Evolutionary conservation across 495 filamentous ascomycete species (phyloP).

Genomic region (Venustampulla echinocandica): DNA sequence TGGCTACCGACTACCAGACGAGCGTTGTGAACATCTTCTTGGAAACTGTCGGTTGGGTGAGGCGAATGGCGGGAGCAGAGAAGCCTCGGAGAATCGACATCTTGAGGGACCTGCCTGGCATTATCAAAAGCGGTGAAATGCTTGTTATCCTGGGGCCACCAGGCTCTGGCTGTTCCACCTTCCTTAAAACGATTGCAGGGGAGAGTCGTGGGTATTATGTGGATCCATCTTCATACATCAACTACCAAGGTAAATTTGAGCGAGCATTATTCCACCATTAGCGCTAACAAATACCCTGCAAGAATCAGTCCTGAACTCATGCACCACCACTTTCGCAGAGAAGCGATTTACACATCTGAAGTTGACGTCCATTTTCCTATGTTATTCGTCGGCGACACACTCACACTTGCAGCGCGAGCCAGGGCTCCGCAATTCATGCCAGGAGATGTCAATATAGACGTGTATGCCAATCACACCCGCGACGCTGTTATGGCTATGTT

Average conservation of each 20-base stretch:
- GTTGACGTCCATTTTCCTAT: slow-evolving; percentile 72
- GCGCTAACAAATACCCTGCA: too few relatives aligned
- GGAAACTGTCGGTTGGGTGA: neutral
- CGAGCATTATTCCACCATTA: too few relatives aligned
- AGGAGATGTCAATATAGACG: slow-evolving; percentile 10
- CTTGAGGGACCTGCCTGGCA: slow-evolving; percentile 60
- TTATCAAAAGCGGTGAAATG: slow-evolving; percentile 69
- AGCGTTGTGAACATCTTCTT: slow-evolving; percentile 45
- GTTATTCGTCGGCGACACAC: slow-evolving; percentile 46
- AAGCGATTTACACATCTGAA: slow-evolving; percentile 44
- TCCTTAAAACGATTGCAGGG: slow-evolving; percentile 69
- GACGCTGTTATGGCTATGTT: slow-evolving; percentile 75
- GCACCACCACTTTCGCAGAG: slow-evolving; percentile 49
- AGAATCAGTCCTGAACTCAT: slow-evolving; percentile 42
- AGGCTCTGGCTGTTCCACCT: slow-evolving; percentile 68
- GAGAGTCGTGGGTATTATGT: slow-evolving; percentile 64
- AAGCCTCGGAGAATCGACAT: slow-evolving; percentile 59
- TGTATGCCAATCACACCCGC: slow-evolving; percentile 50
- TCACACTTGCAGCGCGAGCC: slow-evolving; percentile 8
- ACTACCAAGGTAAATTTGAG: too few relatives aligned
- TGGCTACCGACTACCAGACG: slow-evolving; percentile 71
- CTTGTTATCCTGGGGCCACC: slow-evolving; percentile 68
- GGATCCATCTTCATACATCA: slow-evolving; percentile 55
- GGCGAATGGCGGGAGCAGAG: neutral
- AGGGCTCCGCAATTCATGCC: slow-evolving; percentile 37